Percentiles rank a stretch among this genome's conserved stretches.
Evolutionary conservation across 148 eudicot species (phyloP).

Genomic region (Arctostaphylos glauca): DNA sequence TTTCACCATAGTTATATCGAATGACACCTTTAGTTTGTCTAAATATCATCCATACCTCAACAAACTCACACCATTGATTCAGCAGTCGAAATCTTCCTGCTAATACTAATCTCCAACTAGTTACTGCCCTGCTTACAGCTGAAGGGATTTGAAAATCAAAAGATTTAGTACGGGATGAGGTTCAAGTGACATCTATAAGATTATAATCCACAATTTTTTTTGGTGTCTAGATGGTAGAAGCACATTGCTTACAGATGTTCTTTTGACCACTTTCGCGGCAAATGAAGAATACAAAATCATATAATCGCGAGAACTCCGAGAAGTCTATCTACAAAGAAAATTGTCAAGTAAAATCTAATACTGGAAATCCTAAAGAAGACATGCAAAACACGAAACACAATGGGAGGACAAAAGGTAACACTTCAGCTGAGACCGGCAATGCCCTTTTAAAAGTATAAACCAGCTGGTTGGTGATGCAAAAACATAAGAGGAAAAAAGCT

Average conservation of each 20-base stretch:
- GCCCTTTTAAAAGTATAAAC: neutral
- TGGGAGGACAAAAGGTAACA: neutral
- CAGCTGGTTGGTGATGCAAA: neutral
- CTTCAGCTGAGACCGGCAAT: neutral
- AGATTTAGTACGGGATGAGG: neutral
- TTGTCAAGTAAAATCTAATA: neutral
- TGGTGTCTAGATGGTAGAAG: neutral
- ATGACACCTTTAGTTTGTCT: neutral
- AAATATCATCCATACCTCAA: slow-evolving; percentile 51
- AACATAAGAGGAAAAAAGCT: slow-evolving; percentile 2
- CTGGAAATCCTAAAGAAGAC: neutral
- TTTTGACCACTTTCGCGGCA: slow-evolving; percentile 90
- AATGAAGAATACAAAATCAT: slow-evolving; percentile 81
- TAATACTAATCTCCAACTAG: slow-evolving; percentile 75
- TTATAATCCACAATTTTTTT: neutral
- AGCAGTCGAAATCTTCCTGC: slow-evolving; percentile 90
- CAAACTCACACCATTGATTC: slow-evolving; percentile 80
- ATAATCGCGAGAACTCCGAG: slow-evolving; percentile 71
- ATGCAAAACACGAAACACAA: neutral
- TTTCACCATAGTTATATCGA: neutral
- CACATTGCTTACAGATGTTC: slow-evolving; percentile 61
- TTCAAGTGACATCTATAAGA: neutral
- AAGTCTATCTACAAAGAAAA: slow-evolving; percentile 53
- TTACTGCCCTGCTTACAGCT: slow-evolving; percentile 83
- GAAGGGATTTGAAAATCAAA: slow-evolving; percentile 14